Percentiles rank a stretch among this genome's conserved stretches.
phyloP scores from a whole-genome alignment of 495 filamentous ascomycete genomes.

The Penicillium atrosanguineum region DNA sequence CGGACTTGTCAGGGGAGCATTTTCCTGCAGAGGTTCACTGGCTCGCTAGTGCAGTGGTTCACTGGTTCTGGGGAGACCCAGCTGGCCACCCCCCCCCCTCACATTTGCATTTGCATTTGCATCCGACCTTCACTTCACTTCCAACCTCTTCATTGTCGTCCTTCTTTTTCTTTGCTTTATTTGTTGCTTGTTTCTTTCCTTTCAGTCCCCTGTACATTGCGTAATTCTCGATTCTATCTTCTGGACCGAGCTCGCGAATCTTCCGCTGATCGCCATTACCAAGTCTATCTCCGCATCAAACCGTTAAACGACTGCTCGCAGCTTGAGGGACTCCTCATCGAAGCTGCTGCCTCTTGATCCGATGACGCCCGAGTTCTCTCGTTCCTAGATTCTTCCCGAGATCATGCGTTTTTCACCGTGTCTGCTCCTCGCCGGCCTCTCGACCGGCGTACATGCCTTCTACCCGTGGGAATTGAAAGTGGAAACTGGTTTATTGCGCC shows the following conservation, averaged over 20 bases:
- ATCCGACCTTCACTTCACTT: not conserved
- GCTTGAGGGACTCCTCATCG: not conserved
- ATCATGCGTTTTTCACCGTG: slow-evolving; percentile 39
- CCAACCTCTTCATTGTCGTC: not conserved
- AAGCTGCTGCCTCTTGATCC: slow-evolving; percentile 2
- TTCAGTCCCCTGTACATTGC: slow-evolving; percentile 1
- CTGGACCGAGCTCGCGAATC: not conserved
- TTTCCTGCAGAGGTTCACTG: slow-evolving; percentile 8
- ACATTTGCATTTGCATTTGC: not conserved
- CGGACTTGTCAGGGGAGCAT: slow-evolving; percentile 15
- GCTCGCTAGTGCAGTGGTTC: not conserved
- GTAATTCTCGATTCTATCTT: slow-evolving; percentile 1
- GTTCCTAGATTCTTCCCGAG: slow-evolving; percentile 23
- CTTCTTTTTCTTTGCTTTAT: slow-evolving; percentile 21
- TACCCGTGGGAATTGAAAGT: slow-evolving; percentile 31
- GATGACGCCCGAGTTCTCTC: slow-evolving; percentile 15
- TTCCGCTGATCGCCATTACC: not conserved
- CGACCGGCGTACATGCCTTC: slow-evolving; percentile 32
- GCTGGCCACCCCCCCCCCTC: not conserved
- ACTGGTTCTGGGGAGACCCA: not conserved
- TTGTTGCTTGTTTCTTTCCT: slow-evolving; percentile 16
- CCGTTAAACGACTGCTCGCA: not conserved
- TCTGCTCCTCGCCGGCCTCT: slow-evolving; percentile 27
- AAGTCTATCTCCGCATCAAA: not conserved
- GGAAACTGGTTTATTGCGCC: slow-evolving; percentile 21